These are phyloP conservation scores for Kwoniella mangroviensis DNA, from an alignment of 768 basidiomycete genomes.

Conservation along the genomic window DNA sequence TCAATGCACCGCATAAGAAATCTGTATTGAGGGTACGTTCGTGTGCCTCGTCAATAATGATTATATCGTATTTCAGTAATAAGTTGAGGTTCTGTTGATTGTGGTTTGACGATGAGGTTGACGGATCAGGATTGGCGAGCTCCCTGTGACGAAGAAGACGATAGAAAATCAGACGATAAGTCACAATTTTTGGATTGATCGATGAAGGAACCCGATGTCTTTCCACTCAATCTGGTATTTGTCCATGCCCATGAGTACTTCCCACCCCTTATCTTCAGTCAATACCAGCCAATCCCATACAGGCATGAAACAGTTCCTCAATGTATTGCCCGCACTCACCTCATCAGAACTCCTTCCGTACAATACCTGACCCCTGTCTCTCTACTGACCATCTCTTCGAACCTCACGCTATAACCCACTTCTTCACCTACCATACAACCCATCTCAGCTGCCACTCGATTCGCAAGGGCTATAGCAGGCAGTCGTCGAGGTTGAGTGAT, in stretches of 20 bases:
- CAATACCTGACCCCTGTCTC: constrained; percentile 49
- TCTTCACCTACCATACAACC: constrained; percentile 47
- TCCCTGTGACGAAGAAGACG: constrained; percentile 29
- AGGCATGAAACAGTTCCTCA: not conserved
- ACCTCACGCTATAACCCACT: constrained; percentile 56
- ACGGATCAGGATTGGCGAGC: constrained; percentile 33
- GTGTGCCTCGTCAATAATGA: constrained; percentile 96
- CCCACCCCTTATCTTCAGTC: not conserved
- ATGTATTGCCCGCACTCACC: too few species aligned
- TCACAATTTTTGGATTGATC: too few species aligned
- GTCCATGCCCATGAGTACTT: too few species aligned
- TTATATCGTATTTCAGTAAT: constrained; percentile 78
- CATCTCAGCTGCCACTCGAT: constrained; percentile 54
- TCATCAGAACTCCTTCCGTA: constrained; percentile 56
- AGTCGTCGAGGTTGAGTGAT: constrained; percentile 56
- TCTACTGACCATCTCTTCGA: constrained; percentile 47
- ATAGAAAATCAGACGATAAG: too few species aligned
- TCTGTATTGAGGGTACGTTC: constrained; percentile 94
- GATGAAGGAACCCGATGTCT: too few species aligned
- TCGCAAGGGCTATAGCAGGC: constrained; percentile 52
- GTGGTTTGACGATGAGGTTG: constrained; percentile 2
- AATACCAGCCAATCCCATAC: not conserved
- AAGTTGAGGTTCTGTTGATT: constrained; percentile 51
- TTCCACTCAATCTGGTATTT: too few species aligned
- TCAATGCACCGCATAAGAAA: constrained; percentile 86